Percentiles rank a stretch among this genome's conserved stretches.
Conservation (phyloP, 2,329 filamentous ascomycete genomes). For the Pestalotiopsis sp. region DNA sequence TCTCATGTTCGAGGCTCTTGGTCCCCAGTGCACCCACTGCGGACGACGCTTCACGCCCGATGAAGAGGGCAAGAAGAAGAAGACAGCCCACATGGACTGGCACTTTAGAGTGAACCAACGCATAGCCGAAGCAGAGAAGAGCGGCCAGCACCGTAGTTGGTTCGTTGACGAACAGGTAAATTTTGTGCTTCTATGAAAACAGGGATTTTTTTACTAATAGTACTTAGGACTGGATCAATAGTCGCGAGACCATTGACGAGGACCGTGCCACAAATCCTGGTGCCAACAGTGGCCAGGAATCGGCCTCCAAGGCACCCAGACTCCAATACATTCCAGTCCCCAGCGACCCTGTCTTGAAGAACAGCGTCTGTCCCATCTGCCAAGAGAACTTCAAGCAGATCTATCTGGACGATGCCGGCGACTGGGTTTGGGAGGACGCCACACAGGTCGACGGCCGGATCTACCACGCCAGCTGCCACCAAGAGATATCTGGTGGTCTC, state of each 20-base stretch:
- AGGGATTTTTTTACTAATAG: conserved; percentile 27
- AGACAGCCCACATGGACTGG: conserved; percentile 95
- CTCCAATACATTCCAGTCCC: conserved; percentile 82
- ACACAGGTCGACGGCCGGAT: conserved; percentile 76
- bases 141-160: conserved; percentile 90
- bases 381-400: conserved; percentile 92
- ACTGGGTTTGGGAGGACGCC: conserved; percentile 96
- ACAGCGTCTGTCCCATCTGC: conserved; percentile 87
- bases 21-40: conserved; percentile 89
- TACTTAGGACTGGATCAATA: conserved; percentile 83
- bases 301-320: conserved; percentile 50
- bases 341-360: conserved; percentile 72
- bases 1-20: conserved; percentile 77
- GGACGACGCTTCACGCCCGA: conserved; percentile 83
- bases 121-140: conserved; percentile 81
- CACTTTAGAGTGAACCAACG: conserved; percentile 93
- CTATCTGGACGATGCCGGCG: conserved; percentile 90
- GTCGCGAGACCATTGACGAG: conserved; percentile 76
- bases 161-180: conserved; percentile 86
- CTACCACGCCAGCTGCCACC: conserved; percentile 88
- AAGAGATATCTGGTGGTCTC: conserved; percentile 65
- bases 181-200: conserved; percentile 5
- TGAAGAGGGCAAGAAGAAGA: conserved; percentile 78
- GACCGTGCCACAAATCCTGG: conserved; percentile 44
- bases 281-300: conserved; percentile 40